Base-by-base conservation (phyloP, 805 yeast genomes). In the Metschnikowia amazonensis region DNA sequence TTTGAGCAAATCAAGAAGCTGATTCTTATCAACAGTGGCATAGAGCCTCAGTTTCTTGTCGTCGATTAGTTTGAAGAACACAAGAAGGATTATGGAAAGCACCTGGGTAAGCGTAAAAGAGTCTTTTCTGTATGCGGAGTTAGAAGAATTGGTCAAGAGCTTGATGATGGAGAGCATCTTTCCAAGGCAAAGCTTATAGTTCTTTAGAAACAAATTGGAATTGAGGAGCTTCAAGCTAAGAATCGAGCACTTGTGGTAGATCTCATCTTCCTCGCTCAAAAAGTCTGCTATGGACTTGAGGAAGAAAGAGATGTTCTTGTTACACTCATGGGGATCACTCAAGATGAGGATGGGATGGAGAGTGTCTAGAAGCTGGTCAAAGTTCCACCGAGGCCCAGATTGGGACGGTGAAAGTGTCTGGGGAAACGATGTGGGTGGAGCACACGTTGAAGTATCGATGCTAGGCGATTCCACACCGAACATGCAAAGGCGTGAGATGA, bases 1-100 rank as follows among this genome's bases (percentile, higher is more conserved):
- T 44, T 70, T 75, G 43, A 84, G 63, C 0, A 87, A 74, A 8
- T 46, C 40, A 28, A 56, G 61, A 11, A 68, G 46, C 5, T 48
- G 44, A 17, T 11, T 32, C 6, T 34, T 54, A 6, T 42, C 42
- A 1, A 49, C 57, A 8, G 60, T 49, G 5, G 48, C 24, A 13
- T 56, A 53, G 9, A 62, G 45, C 3, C 50, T 36, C 40, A 51
- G 42, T 55, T 23, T 53, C 55, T 11, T 60, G 36, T 39, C 61
- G 37, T 63, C 65, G 27, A 62, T 57, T 27, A 68, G 44, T 45
- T 70, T 70, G 34, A 71, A 53, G 2, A 71, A 42, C 14, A 71
- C 51, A 16, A 67, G 58, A 24, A 69, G 43, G 2, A 60, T 50
- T 10, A 71, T 67, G 51, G 69, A 65, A 14, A 69, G 45, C 40